Evolutionary conservation across 2,329 filamentous ascomycete genomes (phyloP).

Genomic region (Sphaerulina populicola): DNA sequence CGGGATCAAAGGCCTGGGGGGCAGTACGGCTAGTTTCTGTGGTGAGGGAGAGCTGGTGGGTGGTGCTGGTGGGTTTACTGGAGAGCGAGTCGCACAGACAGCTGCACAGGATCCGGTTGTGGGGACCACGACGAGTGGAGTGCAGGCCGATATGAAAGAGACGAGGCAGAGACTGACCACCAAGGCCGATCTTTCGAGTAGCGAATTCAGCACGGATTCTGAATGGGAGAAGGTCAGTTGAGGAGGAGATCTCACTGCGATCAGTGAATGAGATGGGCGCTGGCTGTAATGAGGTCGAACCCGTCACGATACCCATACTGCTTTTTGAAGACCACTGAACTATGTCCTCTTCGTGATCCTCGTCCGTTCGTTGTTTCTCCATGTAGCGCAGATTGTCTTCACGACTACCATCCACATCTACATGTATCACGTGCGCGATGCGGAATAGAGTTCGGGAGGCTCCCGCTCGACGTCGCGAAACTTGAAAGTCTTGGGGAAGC

Average conservation of each 20-base stretch:
- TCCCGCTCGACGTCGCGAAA: too few species aligned
- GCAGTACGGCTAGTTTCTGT: conserved; percentile 11
- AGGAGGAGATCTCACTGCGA: conserved; percentile 47
- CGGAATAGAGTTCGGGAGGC: too few species aligned
- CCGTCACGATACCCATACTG: neutral
- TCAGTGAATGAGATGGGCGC: neutral
- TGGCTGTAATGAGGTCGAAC: neutral
- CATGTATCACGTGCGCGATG: too few species aligned
- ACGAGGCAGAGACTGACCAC: conserved; percentile 16
- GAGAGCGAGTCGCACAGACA: conserved; percentile 11
- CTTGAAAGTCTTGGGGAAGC: too few species aligned
- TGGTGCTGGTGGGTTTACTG: conserved; percentile 1
- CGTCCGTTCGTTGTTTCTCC: too few species aligned
- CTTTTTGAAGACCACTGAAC: too few species aligned
- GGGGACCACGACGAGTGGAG: conserved; percentile 12
- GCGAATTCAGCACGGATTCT: conserved; percentile 63
- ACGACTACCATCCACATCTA: too few species aligned
- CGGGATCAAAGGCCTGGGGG: conserved; percentile 13
- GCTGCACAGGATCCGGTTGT: conserved; percentile 8
- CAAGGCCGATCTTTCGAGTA: conserved; percentile 24
- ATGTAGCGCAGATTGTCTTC: too few species aligned
- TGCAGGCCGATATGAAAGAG: conserved; percentile 5
- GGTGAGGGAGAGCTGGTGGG: conserved; percentile 7
- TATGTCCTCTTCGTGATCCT: too few species aligned
- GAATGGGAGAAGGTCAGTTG: conserved; percentile 93